Evolutionary conservation across 2,329 filamentous ascomycete species (phyloP), one percentile per base, ranked within the genome.

Genomic region (Colletotrichum gigasporum): DNA sequence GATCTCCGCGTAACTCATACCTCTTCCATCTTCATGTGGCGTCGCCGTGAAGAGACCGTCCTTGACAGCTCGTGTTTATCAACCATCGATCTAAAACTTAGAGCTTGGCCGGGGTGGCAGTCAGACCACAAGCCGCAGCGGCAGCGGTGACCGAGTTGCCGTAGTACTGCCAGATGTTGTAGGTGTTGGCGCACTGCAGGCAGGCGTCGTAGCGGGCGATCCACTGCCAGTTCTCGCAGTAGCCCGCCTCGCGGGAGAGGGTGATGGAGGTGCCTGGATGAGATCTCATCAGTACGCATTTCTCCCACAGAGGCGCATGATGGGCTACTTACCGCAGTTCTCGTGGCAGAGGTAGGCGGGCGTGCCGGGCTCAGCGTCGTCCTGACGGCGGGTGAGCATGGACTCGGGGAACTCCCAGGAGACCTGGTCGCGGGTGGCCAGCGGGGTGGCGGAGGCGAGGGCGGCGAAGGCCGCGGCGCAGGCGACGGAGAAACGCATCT

Each of bases 261-360:
- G 76, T 71, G 20, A 79, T 76, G 34, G 77, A 76, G 41, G 72
- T 70, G 50, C 72, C 70, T 75, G 14, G 20, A 52, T 14, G 10
- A 16, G 10, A 9, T 6, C n/a, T 10, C 9, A 18, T 34, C 30
- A 22, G 10, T 1, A 2, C 11, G 37, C 3, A 12, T 14, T 9
- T n/a, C 4, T 32, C 22, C 20, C 3, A 26, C n/a, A 10, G 2
- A 35, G 2, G 8, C n/a, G n/a, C n/a, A n/a, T 3, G 4, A 9
- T 18, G 7, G 22, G 18, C 6, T 2, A 73, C 79, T 63, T 73
- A 84, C 83, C 82, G 73, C 83, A 85, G 71, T 80, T 79, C 68
- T 79, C 77, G 67, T 85, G 83, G 72, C 83, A 86, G 41, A 83
- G 73, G 69, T 80, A 84, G 6, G 73, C 59, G 3, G 59, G 59